Conservation (phyloP, 768 basidiomycete species). For the Russula ochroleuca region DNA sequence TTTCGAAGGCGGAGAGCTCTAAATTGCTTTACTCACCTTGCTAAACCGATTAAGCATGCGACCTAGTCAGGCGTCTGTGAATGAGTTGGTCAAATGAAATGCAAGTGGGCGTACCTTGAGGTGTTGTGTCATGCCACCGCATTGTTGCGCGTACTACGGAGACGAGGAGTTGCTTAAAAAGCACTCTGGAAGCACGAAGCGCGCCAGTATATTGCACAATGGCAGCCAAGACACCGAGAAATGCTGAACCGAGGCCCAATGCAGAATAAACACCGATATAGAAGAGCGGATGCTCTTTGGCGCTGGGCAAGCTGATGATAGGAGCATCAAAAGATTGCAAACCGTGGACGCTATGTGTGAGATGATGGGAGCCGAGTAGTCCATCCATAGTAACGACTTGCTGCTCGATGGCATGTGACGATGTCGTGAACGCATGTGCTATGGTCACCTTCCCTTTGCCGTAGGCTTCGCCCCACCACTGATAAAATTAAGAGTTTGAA, state of each 20-base stretch:
- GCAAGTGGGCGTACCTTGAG: constrained; percentile 49
- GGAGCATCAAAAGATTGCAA: constrained; percentile 9
- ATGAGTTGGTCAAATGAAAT: constrained; percentile 5
- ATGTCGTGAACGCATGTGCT: constrained; percentile 26
- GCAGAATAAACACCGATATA: constrained; percentile 65
- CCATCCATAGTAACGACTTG: constrained; percentile 29
- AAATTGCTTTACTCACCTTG: constrained; percentile 41
- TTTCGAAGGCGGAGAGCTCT: not conserved
- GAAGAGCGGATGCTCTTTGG: constrained; percentile 60
- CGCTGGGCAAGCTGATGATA: constrained; percentile 40
- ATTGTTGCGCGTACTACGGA: constrained; percentile 79
- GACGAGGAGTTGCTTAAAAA: constrained; percentile 52
- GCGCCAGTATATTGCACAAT: constrained; percentile 61
- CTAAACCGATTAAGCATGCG: constrained; percentile 86
- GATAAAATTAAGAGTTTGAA: not conserved
- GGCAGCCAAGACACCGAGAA: constrained; percentile 45
- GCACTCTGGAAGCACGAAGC: constrained; percentile 36
- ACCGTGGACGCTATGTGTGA: constrained; percentile 23
- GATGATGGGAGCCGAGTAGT: constrained; percentile 30
- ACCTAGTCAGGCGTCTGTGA: constrained; percentile 39
- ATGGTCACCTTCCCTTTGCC: constrained; percentile 24
- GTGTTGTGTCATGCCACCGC: constrained; percentile 80
- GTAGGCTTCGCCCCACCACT: constrained; percentile 63
- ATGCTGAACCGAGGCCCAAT: constrained; percentile 50
- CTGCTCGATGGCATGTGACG: constrained; percentile 30